phyloP scores from a whole-genome alignment of 306 rosid species.

The Prunus armeniaca region DNA sequence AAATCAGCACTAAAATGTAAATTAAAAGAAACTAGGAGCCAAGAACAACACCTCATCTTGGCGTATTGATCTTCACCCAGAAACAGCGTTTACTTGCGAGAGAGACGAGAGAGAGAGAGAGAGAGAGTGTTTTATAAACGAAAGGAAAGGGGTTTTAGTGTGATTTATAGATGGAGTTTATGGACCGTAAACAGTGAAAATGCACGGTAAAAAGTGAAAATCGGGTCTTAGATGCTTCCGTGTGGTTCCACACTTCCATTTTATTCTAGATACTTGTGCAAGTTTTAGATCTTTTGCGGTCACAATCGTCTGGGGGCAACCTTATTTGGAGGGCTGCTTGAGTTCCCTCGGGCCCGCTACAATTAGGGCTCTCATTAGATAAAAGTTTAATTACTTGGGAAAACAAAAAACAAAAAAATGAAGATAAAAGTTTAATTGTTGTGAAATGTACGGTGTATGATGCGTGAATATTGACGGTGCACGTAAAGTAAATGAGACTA shows the following conservation, averaged over 20 bases:
- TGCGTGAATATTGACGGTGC: too few relatives aligned
- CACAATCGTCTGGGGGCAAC: neutral
- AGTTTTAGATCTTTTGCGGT: neutral
- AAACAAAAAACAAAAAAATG: too few relatives aligned
- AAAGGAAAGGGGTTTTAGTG: neutral
- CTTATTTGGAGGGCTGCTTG: neutral
- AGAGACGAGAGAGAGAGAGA: neutral
- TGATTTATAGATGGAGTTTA: neutral
- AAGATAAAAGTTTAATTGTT: too few relatives aligned
- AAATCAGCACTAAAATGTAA: neutral
- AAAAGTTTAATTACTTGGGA: too few relatives aligned
- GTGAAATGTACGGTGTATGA: too few relatives aligned
- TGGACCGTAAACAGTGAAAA: neutral
- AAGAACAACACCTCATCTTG: slow-evolving; percentile 1
- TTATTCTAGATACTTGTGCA: neutral
- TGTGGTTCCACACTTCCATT: neutral
- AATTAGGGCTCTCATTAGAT: too few relatives aligned
- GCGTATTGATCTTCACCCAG: neutral
- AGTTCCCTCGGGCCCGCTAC: too few relatives aligned
- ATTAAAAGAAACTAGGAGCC: neutral
- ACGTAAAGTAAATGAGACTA: too few relatives aligned
- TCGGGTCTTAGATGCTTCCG: neutral
- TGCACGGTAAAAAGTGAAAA: neutral
- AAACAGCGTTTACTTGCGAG: neutral
- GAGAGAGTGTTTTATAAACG: neutral